phyloP scores from a whole-genome alignment of 2,329 filamentous ascomycete species.

The Mycosphaerella sp. region DNA sequence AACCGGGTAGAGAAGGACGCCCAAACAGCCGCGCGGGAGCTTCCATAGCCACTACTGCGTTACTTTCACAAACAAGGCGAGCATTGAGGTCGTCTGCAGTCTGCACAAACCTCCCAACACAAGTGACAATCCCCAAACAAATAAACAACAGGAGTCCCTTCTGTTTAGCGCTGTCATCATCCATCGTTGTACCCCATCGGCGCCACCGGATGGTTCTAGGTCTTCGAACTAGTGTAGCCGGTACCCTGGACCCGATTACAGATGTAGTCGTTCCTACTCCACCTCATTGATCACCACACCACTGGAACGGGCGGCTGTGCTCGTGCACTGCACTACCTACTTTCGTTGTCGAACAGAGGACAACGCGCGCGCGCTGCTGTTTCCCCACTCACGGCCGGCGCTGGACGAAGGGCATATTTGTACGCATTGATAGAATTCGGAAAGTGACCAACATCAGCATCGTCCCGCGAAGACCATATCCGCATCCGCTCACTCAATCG shows the following conservation, averaged over 20 bases:
- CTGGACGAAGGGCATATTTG: neutral
- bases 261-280: slow-evolving; percentile 1
- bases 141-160: too few relatives aligned
- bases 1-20: too few relatives aligned
- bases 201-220: slow-evolving; percentile 2
- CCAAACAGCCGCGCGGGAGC: too few relatives aligned
- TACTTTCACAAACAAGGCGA: too few relatives aligned
- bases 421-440: neutral
- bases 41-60: too few relatives aligned
- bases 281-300: slow-evolving; percentile 5
- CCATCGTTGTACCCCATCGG: neutral
- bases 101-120: too few relatives aligned
- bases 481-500: slow-evolving; percentile 2
- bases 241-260: neutral
- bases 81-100: too few relatives aligned
- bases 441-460: neutral
- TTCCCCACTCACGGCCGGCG: neutral
- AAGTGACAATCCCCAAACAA: too few relatives aligned
- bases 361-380: too few relatives aligned
- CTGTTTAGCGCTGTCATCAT: too few relatives aligned
- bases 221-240: neutral
- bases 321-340: neutral
- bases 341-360: too few relatives aligned
- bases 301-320: neutral
- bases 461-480: slow-evolving; percentile 6